Evolutionary conservation across 2,329 filamentous ascomycete genomes (phyloP).

Genomic region (Fusarium sp.): DNA sequence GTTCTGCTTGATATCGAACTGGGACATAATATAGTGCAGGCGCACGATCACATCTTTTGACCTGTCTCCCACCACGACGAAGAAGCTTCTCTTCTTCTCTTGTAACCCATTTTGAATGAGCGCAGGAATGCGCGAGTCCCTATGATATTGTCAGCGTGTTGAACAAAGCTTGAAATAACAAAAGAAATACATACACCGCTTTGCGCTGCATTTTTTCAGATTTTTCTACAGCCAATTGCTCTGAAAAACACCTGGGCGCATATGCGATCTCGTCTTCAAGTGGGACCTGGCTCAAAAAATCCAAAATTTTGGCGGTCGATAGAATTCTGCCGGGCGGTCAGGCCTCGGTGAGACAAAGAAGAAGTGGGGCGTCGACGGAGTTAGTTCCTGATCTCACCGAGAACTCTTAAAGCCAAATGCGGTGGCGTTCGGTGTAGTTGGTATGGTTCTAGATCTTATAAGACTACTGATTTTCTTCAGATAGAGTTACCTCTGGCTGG

Average conservation of each 20-base stretch:
- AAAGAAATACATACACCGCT: constrained; percentile 58
- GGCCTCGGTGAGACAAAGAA: constrained; percentile 8
- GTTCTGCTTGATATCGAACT: constrained; percentile 85
- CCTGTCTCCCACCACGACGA: constrained; percentile 91
- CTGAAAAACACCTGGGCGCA: constrained; percentile 49
- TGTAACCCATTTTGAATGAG: constrained; percentile 91
- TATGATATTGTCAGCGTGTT: constrained; percentile 51
- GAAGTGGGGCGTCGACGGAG: constrained; percentile 28
- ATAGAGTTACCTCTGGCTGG: no score
- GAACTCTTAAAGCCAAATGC: not conserved
- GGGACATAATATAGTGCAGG: constrained; percentile 90
- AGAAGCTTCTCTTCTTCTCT: constrained; percentile 98
- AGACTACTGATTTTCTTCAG: not conserved
- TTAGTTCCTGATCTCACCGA: constrained; percentile 16
- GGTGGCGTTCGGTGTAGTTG: constrained; percentile 1
- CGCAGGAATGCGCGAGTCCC: constrained; percentile 89
- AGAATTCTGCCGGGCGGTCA: constrained; percentile 58
- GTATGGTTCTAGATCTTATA: not conserved
- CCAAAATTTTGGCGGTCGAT: constrained; percentile 56
- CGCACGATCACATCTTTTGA: constrained; percentile 98
- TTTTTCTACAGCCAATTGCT: constrained; percentile 46
- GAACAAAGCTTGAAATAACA: not conserved
- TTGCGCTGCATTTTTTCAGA: constrained; percentile 69
- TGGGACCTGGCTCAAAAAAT: constrained; percentile 48
- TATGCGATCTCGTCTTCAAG: constrained; percentile 45